A percentile compares a stretch with the other conserved stretches of the same genome.
Evolutionary conservation across 2,329 filamentous ascomycete species (phyloP).

Genomic region (Aspergillus sp.): DNA sequence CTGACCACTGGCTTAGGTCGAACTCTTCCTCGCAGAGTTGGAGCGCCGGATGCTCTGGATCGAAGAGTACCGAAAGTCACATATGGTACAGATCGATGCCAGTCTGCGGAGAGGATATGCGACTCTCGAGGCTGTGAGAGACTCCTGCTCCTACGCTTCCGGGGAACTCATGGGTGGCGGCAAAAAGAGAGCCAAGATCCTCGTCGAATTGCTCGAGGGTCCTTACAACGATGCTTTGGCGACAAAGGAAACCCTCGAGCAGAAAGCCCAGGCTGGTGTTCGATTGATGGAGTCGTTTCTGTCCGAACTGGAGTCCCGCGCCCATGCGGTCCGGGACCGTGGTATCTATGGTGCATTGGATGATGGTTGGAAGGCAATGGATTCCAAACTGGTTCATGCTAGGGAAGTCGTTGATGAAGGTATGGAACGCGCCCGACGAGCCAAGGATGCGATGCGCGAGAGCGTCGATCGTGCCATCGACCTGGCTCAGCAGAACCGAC

Average conservation of each 20-base stretch:
- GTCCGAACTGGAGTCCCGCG: conserved; percentile 73
- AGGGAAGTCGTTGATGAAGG: conserved; percentile 71
- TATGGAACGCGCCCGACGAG: conserved; percentile 71
- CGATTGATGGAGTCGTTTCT: conserved; percentile 79
- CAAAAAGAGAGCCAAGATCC: conserved; percentile 70
- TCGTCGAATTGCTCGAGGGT: conserved; percentile 85
- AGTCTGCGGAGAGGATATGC: conserved; percentile 77
- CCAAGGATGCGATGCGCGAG: conserved; percentile 73
- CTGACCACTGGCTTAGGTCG: conserved; percentile 25
- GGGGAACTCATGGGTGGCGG: conserved; percentile 85
- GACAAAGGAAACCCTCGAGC: conserved; percentile 77
- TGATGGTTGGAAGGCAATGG: conserved; percentile 69
- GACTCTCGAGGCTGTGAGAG: conserved; percentile 76
- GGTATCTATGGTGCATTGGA: conserved; percentile 71
- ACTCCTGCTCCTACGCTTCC: conserved; percentile 80
- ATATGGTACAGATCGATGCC: conserved; percentile 70
- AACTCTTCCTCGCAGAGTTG: conserved; percentile 61
- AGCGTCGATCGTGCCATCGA: conserved; percentile 71
- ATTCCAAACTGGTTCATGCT: conserved; percentile 67
- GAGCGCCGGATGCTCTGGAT: conserved; percentile 80
- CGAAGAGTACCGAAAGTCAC: conserved; percentile 77
- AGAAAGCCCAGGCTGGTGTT: conserved; percentile 83
- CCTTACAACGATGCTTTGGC: conserved; percentile 79
- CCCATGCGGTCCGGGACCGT: conserved; percentile 69
- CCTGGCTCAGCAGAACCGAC: conserved; percentile 67